Evolutionary conservation across 306 rosid species (phyloP).

Genomic region (Trifolium subterraneum): DNA sequence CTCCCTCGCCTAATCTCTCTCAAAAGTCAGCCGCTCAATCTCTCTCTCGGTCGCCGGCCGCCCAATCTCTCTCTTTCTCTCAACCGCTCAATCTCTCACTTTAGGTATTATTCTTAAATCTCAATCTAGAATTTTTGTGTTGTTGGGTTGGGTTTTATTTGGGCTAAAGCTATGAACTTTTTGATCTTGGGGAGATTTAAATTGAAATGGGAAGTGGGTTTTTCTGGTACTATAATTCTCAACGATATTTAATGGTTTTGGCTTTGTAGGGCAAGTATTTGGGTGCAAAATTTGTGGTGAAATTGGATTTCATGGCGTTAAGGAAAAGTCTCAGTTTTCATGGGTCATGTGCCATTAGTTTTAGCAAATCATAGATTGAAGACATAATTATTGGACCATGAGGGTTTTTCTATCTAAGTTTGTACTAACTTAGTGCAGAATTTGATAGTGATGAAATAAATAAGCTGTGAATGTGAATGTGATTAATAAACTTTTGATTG

Average conservation of each 20-base stretch:
- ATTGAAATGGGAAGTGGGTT: constrained; percentile 31
- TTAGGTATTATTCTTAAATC: too few species aligned
- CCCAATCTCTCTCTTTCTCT: too few species aligned
- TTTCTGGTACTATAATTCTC: not conserved
- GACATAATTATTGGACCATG: not conserved
- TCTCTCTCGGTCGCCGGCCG: too few species aligned
- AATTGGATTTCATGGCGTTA: constrained; percentile 59
- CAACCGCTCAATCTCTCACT: too few species aligned
- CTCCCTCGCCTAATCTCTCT: too few species aligned
- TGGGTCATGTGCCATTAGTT: not conserved
- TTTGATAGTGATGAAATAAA: not conserved
- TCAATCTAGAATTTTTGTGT: too few species aligned
- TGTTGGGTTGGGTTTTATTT: too few species aligned
- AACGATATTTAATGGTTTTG: constrained; percentile 19
- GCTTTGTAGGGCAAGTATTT: constrained; percentile 61
- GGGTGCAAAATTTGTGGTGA: constrained; percentile 63
- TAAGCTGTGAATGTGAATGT: too few species aligned
- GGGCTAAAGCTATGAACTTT: constrained; percentile 16
- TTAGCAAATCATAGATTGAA: not conserved
- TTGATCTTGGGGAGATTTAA: constrained; percentile 3
- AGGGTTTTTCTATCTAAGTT: too few species aligned
- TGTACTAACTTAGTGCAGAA: not conserved
- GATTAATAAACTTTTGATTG: too few species aligned
- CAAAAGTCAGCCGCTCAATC: too few species aligned
- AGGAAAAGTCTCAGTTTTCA: constrained; percentile 71